A percentile compares a stretch with the other conserved stretches of the same genome.
Conservation (phyloP, 2,329 filamentous ascomycete genomes). For the Paecilomyces sp. region DNA sequence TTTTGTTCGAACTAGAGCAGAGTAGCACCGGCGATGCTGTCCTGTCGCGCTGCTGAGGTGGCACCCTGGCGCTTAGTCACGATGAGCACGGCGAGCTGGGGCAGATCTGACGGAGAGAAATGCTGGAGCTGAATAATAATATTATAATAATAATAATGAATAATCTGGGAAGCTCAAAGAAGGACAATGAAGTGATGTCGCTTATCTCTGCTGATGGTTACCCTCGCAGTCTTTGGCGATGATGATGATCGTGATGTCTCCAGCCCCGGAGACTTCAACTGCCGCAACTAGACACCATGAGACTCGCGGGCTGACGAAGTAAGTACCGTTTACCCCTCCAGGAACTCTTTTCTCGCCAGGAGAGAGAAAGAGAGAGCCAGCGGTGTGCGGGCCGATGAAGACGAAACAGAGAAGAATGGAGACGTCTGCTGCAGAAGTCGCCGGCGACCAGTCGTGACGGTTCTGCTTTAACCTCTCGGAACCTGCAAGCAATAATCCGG, state of each 20-base stretch:
- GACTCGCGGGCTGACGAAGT: neutral
- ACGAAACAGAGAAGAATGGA: neutral
- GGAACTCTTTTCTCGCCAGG: neutral
- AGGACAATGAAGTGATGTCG: neutral
- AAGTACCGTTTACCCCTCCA: neutral
- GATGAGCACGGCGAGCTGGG: neutral
- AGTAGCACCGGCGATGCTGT: neutral
- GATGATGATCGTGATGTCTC: neutral
- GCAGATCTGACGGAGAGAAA: neutral
- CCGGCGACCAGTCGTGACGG: neutral
- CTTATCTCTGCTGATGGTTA: neutral
- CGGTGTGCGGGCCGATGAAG: neutral
- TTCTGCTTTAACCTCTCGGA: neutral
- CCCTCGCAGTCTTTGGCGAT: neutral
- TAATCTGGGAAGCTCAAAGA: neutral
- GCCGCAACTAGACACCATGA: neutral
- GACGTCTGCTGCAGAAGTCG: neutral
- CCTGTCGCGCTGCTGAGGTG: neutral
- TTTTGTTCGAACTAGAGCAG: too few species aligned
- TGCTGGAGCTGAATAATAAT: neutral
- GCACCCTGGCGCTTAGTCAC: neutral
- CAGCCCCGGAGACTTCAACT: neutral
- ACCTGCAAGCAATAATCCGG: neutral
- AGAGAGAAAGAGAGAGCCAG: neutral
- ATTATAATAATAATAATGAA: neutral